Base-by-base conservation (phyloP, 768 basidiomycete species). In the Tulasnella sp. region DNA sequence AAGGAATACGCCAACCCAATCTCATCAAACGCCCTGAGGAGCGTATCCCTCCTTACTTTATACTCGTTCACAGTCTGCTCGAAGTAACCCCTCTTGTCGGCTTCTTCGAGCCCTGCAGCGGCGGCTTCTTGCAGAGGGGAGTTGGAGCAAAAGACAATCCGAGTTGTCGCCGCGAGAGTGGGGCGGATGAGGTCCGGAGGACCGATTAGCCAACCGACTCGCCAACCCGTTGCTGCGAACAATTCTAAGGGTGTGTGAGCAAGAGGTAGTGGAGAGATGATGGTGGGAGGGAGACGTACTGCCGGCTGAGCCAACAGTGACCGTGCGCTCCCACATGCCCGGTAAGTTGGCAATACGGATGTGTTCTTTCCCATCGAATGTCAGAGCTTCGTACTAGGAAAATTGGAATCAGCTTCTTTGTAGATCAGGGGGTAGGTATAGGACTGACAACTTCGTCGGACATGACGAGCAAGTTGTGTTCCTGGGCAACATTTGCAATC, bases 321-420 rank as follows among this genome's bases (percentile, higher is more conserved):
- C 82, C 0, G 96, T 99, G 41, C 96, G 82, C 62, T 97, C 88
- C 93, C 93, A 98, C 88, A 98, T 96, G 19, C 91, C 89, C 4
- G 92, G 93, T n/a, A 99, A 76, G 34, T 74, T 88, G 3, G 94
- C 93, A 63, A 98, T 85, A 53, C 94, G 83, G 54, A 92, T 74
- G 68, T 99, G 96, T 65, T 94, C 83, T 65, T 84, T 83, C 34
- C 76, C 80, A 63, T 92, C 88, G 63, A 84, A 96, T 14, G 92
- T 80, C 36, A 99, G 81, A 63, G 84, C 86, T 65, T 99, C 96
- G 69, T 99, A 99, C 86, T 94, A 49, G 60, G 31, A n/a, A 55
- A 7, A 46, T 15, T n/a, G 29, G 35, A n/a, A 51, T 2, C 21
- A 37, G 34, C 54, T 15, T 45, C 42, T 35, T n/a, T 19, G 36